Percentiles rank a stretch among this genome's conserved stretches.
Evolutionary conservation across 108 stramenopile genomes (phyloP).

Genomic region (Skeletonema potamos): DNA sequence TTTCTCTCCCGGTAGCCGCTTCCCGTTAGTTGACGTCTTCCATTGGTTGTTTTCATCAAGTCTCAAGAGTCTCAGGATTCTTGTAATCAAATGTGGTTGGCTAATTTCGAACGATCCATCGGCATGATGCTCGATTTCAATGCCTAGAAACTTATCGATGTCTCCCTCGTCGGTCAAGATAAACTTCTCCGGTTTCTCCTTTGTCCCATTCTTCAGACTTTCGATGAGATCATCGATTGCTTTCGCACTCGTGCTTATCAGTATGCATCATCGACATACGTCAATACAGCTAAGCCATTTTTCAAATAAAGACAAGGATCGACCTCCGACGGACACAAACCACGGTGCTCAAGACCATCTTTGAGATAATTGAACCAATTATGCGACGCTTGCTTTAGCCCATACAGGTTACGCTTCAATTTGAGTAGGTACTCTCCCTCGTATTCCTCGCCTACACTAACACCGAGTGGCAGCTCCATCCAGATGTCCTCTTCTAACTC

Average conservation of each 20-base stretch:
- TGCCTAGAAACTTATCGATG: slow-evolving; percentile 54
- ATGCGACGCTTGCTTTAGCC: too few species aligned
- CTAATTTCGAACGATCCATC: slow-evolving; percentile 32
- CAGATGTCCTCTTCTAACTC: too few species aligned
- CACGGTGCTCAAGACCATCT: too few species aligned
- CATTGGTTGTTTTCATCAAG: neutral
- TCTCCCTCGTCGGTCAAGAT: slow-evolving; percentile 43
- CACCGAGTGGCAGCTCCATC: too few species aligned
- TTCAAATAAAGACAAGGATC: slow-evolving; percentile 14
- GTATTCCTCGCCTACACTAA: too few species aligned
- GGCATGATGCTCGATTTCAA: slow-evolving; percentile 16
- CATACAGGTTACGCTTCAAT: too few species aligned
- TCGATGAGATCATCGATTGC: slow-evolving; percentile 31
- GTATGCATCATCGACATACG: slow-evolving; percentile 56
- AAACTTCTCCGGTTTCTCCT: slow-evolving; percentile 1
- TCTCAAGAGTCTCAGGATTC: slow-evolving; percentile 20
- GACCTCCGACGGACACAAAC: neutral
- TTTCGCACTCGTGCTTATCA: slow-evolving; percentile 2
- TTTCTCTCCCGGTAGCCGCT: neutral
- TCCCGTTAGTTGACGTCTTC: too few species aligned
- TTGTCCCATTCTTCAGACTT: slow-evolving; percentile 8
- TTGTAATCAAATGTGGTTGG: slow-evolving; percentile 48
- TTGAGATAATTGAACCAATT: too few species aligned
- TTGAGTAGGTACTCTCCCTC: too few species aligned
- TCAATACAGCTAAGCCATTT: neutral